Evolutionary conservation across 139 green algal genomes (phyloP).

Genomic region (Volvox reticuliferus): DNA sequence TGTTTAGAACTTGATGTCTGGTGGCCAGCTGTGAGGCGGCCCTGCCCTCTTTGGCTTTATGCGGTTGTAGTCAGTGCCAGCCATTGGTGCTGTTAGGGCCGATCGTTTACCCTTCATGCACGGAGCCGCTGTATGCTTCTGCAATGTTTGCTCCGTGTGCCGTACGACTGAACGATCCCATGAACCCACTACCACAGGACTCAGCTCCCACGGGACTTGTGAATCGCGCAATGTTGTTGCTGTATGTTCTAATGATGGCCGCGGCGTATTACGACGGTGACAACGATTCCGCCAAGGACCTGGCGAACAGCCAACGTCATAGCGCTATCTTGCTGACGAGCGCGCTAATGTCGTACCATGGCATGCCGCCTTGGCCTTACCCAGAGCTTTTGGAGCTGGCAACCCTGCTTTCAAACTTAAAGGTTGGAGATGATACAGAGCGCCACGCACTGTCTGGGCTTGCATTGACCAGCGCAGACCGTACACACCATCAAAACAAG

Average conservation of each 20-base stretch:
- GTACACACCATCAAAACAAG: too few species aligned
- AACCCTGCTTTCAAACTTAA: background rate
- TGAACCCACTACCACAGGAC: background rate
- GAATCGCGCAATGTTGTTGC: background rate
- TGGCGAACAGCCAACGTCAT: background rate
- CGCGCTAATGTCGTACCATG: constrained; percentile 1
- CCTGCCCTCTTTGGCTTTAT: too few species aligned
- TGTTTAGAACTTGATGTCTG: too few species aligned
- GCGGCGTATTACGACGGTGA: background rate
- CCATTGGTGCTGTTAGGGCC: too few species aligned
- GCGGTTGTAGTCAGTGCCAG: too few species aligned
- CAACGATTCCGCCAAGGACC: background rate
- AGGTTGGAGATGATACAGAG: background rate
- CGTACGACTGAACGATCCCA: too few species aligned
- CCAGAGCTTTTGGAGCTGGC: background rate
- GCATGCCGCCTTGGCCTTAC: background rate
- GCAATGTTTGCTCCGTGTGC: too few species aligned
- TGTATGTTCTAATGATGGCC: background rate
- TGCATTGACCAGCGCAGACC: too few species aligned
- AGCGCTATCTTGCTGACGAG: background rate
- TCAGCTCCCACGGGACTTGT: background rate
- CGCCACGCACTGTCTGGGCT: too few species aligned
- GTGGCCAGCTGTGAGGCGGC: too few species aligned
- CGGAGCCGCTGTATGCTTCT: too few species aligned
- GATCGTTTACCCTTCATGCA: too few species aligned